These are phyloP conservation scores for Pseudonitzschia multiseries DNA, from an alignment of 108 stramenopile genomes.

Conservation along the genomic window DNA sequence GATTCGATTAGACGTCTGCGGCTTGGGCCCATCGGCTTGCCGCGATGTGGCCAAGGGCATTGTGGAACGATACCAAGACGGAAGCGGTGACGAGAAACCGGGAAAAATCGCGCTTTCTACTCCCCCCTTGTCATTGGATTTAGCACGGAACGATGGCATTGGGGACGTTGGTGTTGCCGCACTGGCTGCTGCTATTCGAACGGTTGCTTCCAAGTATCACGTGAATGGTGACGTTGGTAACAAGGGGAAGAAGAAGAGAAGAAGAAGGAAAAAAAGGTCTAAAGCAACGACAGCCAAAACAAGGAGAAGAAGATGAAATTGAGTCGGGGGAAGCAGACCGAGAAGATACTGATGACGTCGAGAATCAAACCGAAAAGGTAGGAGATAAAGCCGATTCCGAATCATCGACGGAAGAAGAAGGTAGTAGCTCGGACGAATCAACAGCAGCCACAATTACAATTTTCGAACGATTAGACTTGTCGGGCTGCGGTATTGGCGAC, in stretches of 20 bases:
- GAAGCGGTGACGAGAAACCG: background rate
- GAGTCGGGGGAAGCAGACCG: background rate
- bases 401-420: background rate
- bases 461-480: constrained; percentile 69
- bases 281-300: background rate
- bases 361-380: background rate
- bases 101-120: background rate
- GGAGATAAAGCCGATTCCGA: background rate
- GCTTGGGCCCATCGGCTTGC: constrained; percentile 70
- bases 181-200: constrained; percentile 73
- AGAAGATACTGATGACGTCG: background rate
- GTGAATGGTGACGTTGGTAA: background rate
- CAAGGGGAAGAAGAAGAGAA: constrained; percentile 2
- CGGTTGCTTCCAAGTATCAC: constrained; percentile 22
- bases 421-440: background rate
- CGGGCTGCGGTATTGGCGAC: constrained; percentile 71
- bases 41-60: constrained; percentile 66
- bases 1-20: constrained; percentile 58
- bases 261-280: background rate
- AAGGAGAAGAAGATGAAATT: constrained; percentile 7
- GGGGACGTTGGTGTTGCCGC: constrained; percentile 78
- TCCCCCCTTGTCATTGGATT: constrained; percentile 33
- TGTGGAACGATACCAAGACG: constrained; percentile 30
- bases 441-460: constrained; percentile 13
- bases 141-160: constrained; percentile 67